These are phyloP conservation scores for Peniophora sp. DNA, from an alignment of 1,284 basidiomycete genomes.

Conservation along the genomic window DNA sequence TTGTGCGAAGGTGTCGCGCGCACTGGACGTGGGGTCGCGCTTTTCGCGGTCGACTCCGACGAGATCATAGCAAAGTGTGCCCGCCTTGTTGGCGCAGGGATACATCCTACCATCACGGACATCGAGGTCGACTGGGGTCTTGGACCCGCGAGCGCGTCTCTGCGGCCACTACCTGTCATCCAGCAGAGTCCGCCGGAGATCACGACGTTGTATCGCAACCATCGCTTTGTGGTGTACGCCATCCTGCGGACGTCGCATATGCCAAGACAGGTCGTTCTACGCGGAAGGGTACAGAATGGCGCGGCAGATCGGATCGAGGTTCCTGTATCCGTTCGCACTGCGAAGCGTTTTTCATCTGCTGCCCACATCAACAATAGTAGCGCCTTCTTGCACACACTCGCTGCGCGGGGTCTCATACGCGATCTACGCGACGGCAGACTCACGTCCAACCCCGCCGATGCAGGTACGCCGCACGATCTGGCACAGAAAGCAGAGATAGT, in stretches of 20 bases:
- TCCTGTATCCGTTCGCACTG: slow-evolving; percentile 26
- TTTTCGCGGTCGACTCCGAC: slow-evolving; percentile 36
- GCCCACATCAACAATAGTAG: not conserved
- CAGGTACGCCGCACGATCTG: slow-evolving; percentile 18
- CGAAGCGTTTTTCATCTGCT: not conserved
- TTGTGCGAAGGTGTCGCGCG: slow-evolving; percentile 43
- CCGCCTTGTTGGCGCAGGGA: slow-evolving; percentile 39
- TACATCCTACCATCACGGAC: slow-evolving; percentile 33
- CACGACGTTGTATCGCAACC: slow-evolving; percentile 34
- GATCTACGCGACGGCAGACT: slow-evolving; percentile 27
- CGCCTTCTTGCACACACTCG: slow-evolving; percentile 44
- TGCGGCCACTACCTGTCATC: slow-evolving; percentile 22
- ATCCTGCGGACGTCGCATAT: slow-evolving; percentile 25
- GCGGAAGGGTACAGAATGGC: slow-evolving; percentile 27
- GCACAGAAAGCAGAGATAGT: slow-evolving; percentile 36
- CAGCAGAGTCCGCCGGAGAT: slow-evolving; percentile 38
- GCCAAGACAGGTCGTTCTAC: slow-evolving; percentile 32
- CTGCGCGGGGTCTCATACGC: slow-evolving; percentile 42
- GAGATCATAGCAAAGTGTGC: slow-evolving; percentile 41
- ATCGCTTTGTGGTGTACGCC: slow-evolving; percentile 35
- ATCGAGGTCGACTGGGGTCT: slow-evolving; percentile 43
- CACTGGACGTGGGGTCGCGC: slow-evolving; percentile 38
- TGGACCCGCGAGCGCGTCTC: not conserved
- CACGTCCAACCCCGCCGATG: not conserved
- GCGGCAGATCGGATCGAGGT: slow-evolving; percentile 22